Conservation (phyloP, 2,329 filamentous ascomycete genomes). For the Phyllosticta capitalensis region DNA sequence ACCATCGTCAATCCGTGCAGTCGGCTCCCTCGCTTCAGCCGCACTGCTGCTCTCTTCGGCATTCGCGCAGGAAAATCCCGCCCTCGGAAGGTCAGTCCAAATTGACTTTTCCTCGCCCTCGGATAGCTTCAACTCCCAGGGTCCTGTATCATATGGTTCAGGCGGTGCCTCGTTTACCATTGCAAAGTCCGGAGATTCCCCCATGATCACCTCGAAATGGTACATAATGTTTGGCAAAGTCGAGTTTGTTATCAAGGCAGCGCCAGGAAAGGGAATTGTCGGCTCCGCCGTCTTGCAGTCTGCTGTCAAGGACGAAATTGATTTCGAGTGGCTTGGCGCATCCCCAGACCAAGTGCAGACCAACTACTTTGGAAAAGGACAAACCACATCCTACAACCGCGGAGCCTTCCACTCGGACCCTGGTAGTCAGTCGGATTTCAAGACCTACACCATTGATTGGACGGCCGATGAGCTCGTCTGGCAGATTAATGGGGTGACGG, state of each 20-base stretch:
- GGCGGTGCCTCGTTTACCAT: slow-evolving; percentile 80
- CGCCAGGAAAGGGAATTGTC: slow-evolving; percentile 83
- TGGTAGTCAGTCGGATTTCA: slow-evolving; percentile 63
- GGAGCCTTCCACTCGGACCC: slow-evolving; percentile 65
- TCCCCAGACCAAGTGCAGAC: slow-evolving; percentile 72
- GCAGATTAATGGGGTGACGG: slow-evolving; percentile 67
- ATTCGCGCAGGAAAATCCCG: slow-evolving; percentile 50
- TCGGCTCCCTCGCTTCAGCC: slow-evolving; percentile 31
- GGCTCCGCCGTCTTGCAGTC: slow-evolving; percentile 87
- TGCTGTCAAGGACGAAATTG: slow-evolving; percentile 89
- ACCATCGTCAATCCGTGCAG: slow-evolving; percentile 15
- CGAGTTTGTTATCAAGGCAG: slow-evolving; percentile 74
- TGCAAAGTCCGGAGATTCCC: slow-evolving; percentile 66
- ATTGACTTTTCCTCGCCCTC: slow-evolving; percentile 75
- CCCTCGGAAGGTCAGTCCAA: slow-evolving; percentile 70
- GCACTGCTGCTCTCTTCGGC: slow-evolving; percentile 29
- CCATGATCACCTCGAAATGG: slow-evolving; percentile 80
- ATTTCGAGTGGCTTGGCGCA: slow-evolving; percentile 90
- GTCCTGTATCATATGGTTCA: slow-evolving; percentile 61
- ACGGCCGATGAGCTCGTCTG: slow-evolving; percentile 75
- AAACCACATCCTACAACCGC: slow-evolving; percentile 76
- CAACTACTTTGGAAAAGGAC: slow-evolving; percentile 95
- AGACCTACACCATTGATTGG: slow-evolving; percentile 91
- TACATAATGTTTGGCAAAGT: slow-evolving; percentile 99
- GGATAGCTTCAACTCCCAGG: slow-evolving; percentile 65